A percentile compares a stretch with the other conserved stretches of the same genome.
These are phyloP conservation scores for Gossypium schwendimanii DNA, from an alignment of 441 rosid genomes.

Conservation along the genomic window DNA sequence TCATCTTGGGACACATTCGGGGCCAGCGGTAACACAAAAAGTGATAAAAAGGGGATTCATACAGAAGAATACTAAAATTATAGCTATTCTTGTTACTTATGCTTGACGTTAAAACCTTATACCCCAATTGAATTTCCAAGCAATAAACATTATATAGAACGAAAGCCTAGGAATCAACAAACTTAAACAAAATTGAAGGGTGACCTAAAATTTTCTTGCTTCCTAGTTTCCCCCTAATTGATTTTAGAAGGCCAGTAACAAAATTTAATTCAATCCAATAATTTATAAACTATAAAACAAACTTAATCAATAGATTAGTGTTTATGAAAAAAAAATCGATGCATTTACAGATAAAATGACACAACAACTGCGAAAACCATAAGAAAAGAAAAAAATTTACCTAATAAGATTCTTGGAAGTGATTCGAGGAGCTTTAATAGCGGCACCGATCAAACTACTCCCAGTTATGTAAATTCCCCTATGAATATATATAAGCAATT, in stretches of 20 bases:
- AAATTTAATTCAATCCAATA: not conserved
- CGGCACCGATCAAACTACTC: conserved; percentile 96
- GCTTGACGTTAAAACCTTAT: not conserved
- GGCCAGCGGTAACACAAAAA: too few species aligned
- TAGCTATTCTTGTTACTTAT: not conserved
- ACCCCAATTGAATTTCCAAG: not conserved
- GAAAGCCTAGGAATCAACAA: not conserved
- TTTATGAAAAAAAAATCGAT: not conserved
- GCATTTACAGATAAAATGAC: not conserved
- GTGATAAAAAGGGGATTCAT: not conserved
- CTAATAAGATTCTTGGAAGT: conserved; percentile 97
- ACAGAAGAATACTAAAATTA: not conserved
- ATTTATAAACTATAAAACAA: not conserved
- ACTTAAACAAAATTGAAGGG: not conserved
- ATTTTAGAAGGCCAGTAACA: not conserved
- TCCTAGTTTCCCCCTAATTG: not conserved
- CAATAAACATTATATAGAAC: not conserved
- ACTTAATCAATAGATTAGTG: not conserved
- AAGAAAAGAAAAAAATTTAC: conserved; percentile 21
- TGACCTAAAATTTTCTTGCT: not conserved
- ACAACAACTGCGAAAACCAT: not conserved
- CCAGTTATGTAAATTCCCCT: conserved; percentile 97
- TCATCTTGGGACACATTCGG: too few species aligned
- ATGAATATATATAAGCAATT: conserved; percentile 1
- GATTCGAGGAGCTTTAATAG: conserved; percentile 95